Conservation (phyloP, 2,329 filamentous ascomycete genomes). For the Aspergillus hortae region DNA sequence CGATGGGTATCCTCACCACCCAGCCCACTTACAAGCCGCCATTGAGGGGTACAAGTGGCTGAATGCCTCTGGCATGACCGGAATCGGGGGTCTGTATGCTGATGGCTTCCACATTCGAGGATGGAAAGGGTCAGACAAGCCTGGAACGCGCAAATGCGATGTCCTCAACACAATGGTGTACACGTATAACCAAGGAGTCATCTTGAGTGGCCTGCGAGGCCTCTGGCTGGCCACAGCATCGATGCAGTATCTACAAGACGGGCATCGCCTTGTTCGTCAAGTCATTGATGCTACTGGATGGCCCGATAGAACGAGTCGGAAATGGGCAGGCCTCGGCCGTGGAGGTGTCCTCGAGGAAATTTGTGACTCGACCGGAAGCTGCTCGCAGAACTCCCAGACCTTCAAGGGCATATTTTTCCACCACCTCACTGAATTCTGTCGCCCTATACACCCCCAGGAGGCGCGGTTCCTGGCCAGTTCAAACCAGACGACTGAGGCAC, state of each 20-base stretch:
- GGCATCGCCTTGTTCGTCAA: slow-evolving; percentile 69
- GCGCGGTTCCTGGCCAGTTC: slow-evolving; percentile 42
- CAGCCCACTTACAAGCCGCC: slow-evolving; percentile 68
- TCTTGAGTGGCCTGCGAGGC: slow-evolving; percentile 76
- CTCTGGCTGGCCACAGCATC: slow-evolving; percentile 76
- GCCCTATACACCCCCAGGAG: slow-evolving; percentile 53
- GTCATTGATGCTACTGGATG: slow-evolving; percentile 80
- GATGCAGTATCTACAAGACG: slow-evolving; percentile 69
- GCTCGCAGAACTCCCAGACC: slow-evolving; percentile 79
- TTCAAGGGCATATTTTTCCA: slow-evolving; percentile 97
- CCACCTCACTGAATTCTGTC: slow-evolving; percentile 77
- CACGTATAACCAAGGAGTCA: slow-evolving; percentile 91
- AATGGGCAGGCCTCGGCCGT: slow-evolving; percentile 73
- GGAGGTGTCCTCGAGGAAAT: slow-evolving; percentile 78
- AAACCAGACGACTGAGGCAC: slow-evolving; percentile 21
- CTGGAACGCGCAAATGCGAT: slow-evolving; percentile 72
- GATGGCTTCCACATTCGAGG: slow-evolving; percentile 85
- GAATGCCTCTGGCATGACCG: slow-evolving; percentile 73
- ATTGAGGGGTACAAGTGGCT: slow-evolving; percentile 80
- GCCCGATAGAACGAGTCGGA: slow-evolving; percentile 41
- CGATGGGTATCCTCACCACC: slow-evolving; percentile 48
- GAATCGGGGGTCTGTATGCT: slow-evolving; percentile 68
- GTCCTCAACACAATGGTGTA: slow-evolving; percentile 83
- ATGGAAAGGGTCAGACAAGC: slow-evolving; percentile 53
- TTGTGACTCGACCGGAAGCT: slow-evolving; percentile 71